Conservation (phyloP, 148 eudicot genomes). For the Dysphania ambrosioides region DNA sequence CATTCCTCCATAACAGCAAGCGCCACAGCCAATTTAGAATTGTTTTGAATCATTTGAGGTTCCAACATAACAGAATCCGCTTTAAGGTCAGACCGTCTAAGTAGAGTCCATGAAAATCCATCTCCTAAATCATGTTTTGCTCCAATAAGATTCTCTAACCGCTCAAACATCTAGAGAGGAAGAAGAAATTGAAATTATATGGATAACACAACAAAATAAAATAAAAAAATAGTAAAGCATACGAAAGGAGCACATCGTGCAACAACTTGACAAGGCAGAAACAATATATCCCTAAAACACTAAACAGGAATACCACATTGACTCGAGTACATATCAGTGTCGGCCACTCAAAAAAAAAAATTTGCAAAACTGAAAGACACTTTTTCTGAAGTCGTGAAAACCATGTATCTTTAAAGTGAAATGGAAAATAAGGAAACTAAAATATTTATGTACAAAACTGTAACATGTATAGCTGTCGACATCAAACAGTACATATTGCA, state of each 20-base stretch:
- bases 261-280: neutral
- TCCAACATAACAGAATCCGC: conserved; percentile 26
- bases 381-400: neutral
- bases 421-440: neutral
- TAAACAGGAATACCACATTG: neutral
- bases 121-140: conserved; percentile 58
- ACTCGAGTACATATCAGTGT: neutral
- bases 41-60: conserved; percentile 52
- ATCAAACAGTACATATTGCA: too few relatives aligned
- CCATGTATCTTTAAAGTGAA: neutral
- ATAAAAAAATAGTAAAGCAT: neutral
- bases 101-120: conserved; percentile 74
- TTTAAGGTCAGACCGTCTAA: conserved; percentile 53
- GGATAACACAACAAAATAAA: neutral
- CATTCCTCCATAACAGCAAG: conserved; percentile 82
- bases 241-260: neutral
- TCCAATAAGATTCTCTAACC: conserved; percentile 57
- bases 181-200: neutral
- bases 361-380: neutral
- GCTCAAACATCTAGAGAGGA: conserved; percentile 50
- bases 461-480: too few relatives aligned
- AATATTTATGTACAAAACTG: too few relatives aligned
- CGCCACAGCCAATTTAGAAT: conserved; percentile 88
- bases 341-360: neutral
- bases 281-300: neutral